Percentiles rank a stretch among this genome's conserved stretches.
Conservation (phyloP, 2,329 filamentous ascomycete genomes). For the Penicillium hordei region DNA sequence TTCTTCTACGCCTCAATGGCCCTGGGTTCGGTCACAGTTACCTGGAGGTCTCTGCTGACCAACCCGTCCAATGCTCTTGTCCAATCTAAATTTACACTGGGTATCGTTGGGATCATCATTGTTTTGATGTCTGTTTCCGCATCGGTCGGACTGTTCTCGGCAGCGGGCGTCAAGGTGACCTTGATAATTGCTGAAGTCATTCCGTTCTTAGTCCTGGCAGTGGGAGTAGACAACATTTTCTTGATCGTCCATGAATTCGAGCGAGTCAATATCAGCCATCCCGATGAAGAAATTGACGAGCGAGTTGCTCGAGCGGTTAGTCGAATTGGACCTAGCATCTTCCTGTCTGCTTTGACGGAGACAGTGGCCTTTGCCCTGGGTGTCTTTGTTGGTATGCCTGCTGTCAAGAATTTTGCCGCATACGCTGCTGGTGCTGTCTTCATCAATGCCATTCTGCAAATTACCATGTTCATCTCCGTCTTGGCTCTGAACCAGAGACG, state of each 20-base stretch:
- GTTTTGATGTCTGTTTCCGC: slow-evolving; percentile 97
- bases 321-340: slow-evolving; percentile 93
- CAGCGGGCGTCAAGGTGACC: slow-evolving; percentile 86
- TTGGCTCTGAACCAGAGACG: slow-evolving; percentile 87
- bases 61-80: slow-evolving; percentile 85
- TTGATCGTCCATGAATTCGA: slow-evolving; percentile 98
- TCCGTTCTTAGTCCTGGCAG: slow-evolving; percentile 91
- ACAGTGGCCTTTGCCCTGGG: slow-evolving; percentile 91
- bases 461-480: slow-evolving; percentile 95
- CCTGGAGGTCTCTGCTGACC: slow-evolving; percentile 70
- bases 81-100: slow-evolving; percentile 94
- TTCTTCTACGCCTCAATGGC: slow-evolving; percentile 95
- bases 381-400: slow-evolving; percentile 94
- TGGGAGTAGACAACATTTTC: slow-evolving; percentile 99
- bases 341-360: slow-evolving; percentile 92
- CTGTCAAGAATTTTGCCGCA: slow-evolving; percentile 93
- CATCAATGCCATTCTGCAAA: slow-evolving; percentile 93
- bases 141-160: slow-evolving; percentile 92
- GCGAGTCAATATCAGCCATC: slow-evolving; percentile 85
- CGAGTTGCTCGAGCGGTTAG: slow-evolving; percentile 86
- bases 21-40: slow-evolving; percentile 81
- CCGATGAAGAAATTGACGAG: slow-evolving; percentile 82
- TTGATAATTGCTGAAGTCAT: slow-evolving; percentile 98
- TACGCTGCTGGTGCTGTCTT: slow-evolving; percentile 96
- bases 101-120: slow-evolving; percentile 90